Base-by-base conservation (phyloP, 2,329 filamentous ascomycete species). In the Pseudogymnoascus sp. region DNA sequence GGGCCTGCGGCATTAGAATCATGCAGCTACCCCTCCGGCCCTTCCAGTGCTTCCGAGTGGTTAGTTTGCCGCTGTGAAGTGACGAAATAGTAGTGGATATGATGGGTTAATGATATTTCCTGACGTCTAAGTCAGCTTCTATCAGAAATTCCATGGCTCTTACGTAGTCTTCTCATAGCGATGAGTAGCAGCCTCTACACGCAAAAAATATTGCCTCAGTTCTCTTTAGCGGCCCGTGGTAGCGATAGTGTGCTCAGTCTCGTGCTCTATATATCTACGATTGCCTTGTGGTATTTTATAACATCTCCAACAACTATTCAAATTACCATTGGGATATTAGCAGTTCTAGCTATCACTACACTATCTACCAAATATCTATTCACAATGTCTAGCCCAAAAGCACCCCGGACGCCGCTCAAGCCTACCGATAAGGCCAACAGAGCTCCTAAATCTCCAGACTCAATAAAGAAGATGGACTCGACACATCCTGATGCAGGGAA, bases 401-500 rank as follows among this genome's bases (percentile, higher is more conserved):
- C 39, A 22, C 19, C 39, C 9, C 39, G 39, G 11, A 42, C 39
- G 11, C 39, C 39, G 19, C 19, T 42, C 39, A 42, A 42, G 39
- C 39, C 39, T 23, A 42, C 19, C n/a, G 19, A 42, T 14, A 42
- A 42, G 19, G 19, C 19, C 19, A 23, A 42, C 39, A 19, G 39
- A 22, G 5, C 59, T 7, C 63, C 64, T 33, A 69, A 68, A 62
- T 63, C 67, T 61, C 38, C 60, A n/a, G 62, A 30, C 30, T 66
- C 66, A 5, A 38, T 64, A 16, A 68, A 69, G 61, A 70, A 70
- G 63, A 65, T 38, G 58, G 58, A 62, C 3, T 63, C 62, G 42
- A 33, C 64, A 16, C 63, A 60, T 41, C 62, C 60, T 19, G 65
- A 65, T n/a, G 33, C 14, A 42, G 39, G 11, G 4, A 42, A 42